Percentiles rank a stretch among this genome's conserved stretches.
phyloP scores from a whole-genome alignment of 306 rosid species.

The Prunus mume region DNA sequence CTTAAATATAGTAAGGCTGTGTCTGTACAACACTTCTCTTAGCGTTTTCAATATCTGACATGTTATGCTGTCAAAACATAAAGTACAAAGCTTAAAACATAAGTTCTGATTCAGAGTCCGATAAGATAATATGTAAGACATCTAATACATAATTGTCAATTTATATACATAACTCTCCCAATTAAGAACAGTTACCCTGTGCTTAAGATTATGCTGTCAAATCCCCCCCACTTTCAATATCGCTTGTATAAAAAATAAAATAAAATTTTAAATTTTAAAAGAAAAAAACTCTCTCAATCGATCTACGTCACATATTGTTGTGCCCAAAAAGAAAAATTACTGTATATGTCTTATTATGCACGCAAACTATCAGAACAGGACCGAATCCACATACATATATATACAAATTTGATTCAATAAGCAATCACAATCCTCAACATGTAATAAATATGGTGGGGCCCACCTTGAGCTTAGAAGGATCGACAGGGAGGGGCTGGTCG shows the following conservation, averaged over 20 bases:
- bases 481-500: constrained; percentile 34
- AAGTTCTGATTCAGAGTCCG: not conserved
- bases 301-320: not conserved
- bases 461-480: constrained; percentile 66
- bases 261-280: no score
- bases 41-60: not conserved
- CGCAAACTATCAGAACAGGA: no score
- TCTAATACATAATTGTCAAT: not conserved
- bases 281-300: not conserved
- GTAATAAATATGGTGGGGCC: not conserved
- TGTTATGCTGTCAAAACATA: not conserved
- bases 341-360: no score
- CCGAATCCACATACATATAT: not conserved
- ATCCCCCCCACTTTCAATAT: no score
- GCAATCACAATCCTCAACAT: no score
- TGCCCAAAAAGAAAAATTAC: not conserved
- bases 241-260: no score
- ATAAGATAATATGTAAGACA: not conserved
- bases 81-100: not conserved
- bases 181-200: no score
- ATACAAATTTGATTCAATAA: no score
- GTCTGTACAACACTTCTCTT: not conserved
- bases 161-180: not conserved
- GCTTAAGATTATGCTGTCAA: no score
- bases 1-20: not conserved